Percentiles rank a stretch among this genome's conserved stretches.
Conservation (phyloP, 441 rosid species). For the Melastoma candidum region DNA sequence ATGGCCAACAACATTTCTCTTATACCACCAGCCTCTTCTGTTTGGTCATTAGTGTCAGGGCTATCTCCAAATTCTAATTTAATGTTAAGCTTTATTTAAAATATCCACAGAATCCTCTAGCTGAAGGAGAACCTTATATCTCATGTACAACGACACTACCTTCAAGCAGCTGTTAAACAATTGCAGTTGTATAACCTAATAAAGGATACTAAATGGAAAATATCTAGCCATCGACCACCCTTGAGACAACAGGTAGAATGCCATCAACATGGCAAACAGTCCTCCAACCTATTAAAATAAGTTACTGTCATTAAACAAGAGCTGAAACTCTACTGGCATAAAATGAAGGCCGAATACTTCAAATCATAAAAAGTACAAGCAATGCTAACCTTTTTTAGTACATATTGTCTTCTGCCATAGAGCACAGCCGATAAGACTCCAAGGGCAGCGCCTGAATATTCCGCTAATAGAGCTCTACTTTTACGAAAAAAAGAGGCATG, state of each 20-base stretch:
- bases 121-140: background rate
- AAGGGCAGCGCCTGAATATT: conserved; percentile 97
- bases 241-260: conserved; percentile 82
- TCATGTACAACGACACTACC: background rate
- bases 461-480: conserved; percentile 73
- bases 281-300: conserved; percentile 57
- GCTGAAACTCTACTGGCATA: background rate
- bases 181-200: conserved; percentile 2
- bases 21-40: conserved; percentile 54
- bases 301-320: background rate
- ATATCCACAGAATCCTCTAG: conserved; percentile 11
- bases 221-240: conserved; percentile 85
- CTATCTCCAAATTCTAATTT: conserved; percentile 51
- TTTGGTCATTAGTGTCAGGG: conserved; percentile 28
- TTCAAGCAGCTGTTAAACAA: conserved; percentile 8
- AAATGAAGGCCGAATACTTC: too few species aligned
- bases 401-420: conserved; percentile 59
- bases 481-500: conserved; percentile 8
- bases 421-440: conserved; percentile 89
- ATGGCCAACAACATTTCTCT: conserved; percentile 67
- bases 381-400: conserved; percentile 76
- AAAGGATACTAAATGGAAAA: conserved; percentile 87
- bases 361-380: background rate
- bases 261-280: conserved; percentile 73
- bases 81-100: conserved; percentile 32